Percentiles rank a stretch among this genome's conserved stretches.
Evolutionary conservation across 2,329 filamentous ascomycete species (phyloP).

Genomic region (Diaporthe ampelina): DNA sequence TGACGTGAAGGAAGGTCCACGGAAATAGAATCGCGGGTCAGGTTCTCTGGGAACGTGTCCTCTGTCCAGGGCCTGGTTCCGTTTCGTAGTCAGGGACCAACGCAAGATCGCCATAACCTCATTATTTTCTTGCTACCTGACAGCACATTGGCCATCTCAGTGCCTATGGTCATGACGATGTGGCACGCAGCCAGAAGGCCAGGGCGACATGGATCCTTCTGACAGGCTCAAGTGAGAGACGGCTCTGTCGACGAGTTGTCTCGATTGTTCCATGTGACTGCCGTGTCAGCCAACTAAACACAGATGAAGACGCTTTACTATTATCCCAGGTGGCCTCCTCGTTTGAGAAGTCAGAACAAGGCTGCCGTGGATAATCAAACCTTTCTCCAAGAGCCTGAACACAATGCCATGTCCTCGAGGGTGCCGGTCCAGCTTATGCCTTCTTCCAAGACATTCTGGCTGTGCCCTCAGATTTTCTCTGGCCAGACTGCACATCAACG

Average conservation of each 20-base stretch:
- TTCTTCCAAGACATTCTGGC: background rate
- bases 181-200: background rate
- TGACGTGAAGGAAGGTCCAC: background rate
- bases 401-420: background rate
- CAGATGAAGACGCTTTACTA: background rate
- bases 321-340: background rate
- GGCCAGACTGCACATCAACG: too few relatives aligned
- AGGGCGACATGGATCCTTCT: background rate
- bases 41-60: background rate
- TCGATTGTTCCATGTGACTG: background rate
- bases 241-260: background rate
- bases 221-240: background rate
- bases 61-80: background rate
- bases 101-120: too few relatives aligned
- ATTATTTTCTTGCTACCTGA: background rate
- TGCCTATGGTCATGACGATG: background rate
- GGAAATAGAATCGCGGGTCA: background rate
- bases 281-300: too few relatives aligned
- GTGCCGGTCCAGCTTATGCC: background rate
- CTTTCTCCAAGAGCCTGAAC: too few relatives aligned
- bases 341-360: background rate
- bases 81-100: background rate
- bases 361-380: background rate
- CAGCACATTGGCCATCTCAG: background rate
- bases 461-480: background rate